Percentiles rank a stretch among this genome's conserved stretches.
phyloP scores from a whole-genome alignment of 176 grass and related monocot species.

The Eleusine coracana region DNA sequence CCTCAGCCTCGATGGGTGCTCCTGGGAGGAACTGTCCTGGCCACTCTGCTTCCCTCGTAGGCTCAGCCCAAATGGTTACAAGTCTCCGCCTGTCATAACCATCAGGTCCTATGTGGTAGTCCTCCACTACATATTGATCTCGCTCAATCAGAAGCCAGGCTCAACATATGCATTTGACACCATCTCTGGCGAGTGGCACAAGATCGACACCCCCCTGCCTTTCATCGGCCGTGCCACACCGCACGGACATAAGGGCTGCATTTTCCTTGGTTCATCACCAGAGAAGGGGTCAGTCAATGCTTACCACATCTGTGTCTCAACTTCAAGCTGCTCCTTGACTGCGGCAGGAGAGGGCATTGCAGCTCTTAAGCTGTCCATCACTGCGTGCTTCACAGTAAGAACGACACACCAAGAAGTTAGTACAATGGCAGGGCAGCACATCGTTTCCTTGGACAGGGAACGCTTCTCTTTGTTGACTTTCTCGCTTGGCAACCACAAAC shows the following conservation, averaged over 20 bases:
- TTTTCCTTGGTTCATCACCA: background rate
- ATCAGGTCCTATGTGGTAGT: background rate
- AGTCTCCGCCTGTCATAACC: background rate
- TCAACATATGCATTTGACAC: background rate
- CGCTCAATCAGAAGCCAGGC: background rate
- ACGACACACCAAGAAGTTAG: background rate
- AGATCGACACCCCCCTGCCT: background rate
- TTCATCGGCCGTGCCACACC: background rate
- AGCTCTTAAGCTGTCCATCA: background rate
- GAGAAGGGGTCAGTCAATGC: background rate
- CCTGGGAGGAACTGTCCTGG: background rate
- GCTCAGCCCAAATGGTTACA: background rate
- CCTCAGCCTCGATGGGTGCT: background rate
- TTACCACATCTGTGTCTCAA: background rate
- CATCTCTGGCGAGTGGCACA: background rate
- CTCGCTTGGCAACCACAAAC: background rate
- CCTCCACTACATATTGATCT: background rate
- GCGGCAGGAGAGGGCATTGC: too few species aligned
- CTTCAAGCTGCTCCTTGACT: background rate
- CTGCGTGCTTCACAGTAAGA: background rate
- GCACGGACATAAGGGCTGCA: too few species aligned
- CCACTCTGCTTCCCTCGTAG: background rate
- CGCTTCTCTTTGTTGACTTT: background rate
- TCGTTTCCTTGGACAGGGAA: slow-evolving; percentile 1
- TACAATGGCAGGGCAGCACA: background rate